Evolutionary conservation across 2,329 filamentous ascomycete species (phyloP).

Genomic region (Claviceps pazoutovae): DNA sequence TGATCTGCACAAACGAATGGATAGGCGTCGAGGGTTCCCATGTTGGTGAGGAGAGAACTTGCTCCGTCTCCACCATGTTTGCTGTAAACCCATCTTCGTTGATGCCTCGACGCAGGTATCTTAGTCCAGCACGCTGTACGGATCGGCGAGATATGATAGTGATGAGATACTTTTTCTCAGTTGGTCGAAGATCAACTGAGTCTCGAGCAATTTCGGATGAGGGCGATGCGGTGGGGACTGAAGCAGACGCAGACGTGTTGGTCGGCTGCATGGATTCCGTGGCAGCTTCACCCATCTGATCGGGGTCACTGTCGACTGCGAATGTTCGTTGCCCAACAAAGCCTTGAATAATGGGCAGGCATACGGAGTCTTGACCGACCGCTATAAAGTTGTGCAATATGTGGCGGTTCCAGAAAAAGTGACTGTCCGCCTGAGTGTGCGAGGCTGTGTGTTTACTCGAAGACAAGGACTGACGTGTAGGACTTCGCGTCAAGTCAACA

Average conservation of each 20-base stretch:
- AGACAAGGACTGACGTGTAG: slow-evolving; percentile 21
- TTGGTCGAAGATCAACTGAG: slow-evolving; percentile 28
- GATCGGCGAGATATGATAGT: slow-evolving; percentile 87
- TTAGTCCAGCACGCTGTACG: slow-evolving; percentile 69
- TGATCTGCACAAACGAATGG: slow-evolving; percentile 75
- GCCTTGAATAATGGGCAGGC: slow-evolving; percentile 79
- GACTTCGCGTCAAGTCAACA: slow-evolving; percentile 67
- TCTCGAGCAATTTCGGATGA: slow-evolving; percentile 12
- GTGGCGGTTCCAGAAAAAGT: slow-evolving; percentile 86
- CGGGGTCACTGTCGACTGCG: slow-evolving; percentile 49
- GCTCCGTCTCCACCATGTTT: slow-evolving; percentile 89
- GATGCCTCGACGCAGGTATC: slow-evolving; percentile 80
- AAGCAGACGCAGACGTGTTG: slow-evolving; percentile 20
- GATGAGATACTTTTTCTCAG: slow-evolving; percentile 54
- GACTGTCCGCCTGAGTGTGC: slow-evolving; percentile 56
- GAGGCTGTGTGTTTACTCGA: slow-evolving; percentile 35
- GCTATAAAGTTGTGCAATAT: slow-evolving; percentile 62
- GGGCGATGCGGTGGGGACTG: slow-evolving; percentile 13
- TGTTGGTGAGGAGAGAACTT: slow-evolving; percentile 62
- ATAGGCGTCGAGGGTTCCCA: slow-evolving; percentile 50
- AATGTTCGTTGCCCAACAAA: slow-evolving; percentile 84
- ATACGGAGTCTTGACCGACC: slow-evolving; percentile 54
- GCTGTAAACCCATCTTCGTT: slow-evolving; percentile 82
- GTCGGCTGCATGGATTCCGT: slow-evolving; percentile 34
- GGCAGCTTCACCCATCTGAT: slow-evolving; percentile 34